Base-by-base conservation (phyloP, 1,284 basidiomycete species). In the Rhodotorula sp. region DNA sequence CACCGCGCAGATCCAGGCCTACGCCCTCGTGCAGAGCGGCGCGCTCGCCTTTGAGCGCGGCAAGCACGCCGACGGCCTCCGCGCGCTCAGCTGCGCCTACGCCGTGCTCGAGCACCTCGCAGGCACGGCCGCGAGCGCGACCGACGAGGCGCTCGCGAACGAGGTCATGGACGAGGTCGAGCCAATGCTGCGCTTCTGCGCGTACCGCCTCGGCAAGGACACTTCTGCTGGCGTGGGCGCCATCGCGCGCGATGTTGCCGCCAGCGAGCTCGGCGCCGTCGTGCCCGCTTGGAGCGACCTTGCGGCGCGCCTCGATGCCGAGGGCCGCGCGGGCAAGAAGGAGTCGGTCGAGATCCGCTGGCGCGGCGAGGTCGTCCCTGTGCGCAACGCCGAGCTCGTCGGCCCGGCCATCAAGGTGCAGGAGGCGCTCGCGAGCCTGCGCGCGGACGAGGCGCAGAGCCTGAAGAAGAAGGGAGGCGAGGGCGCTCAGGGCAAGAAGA, bases 331-430 rank as follows among this genome's bases (percentile, higher is more conserved):
- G n/a, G 84, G 82, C 50, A 85, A 84, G 78, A 86, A 85, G 76
- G 87, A 84, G 77, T 81, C 92, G 56, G 82, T 84, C 66, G 84
- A 87, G 66, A 82, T 96, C 60, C 78, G 85, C 8, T 98, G 94
- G 91, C 91, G 93, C 71, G 91, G 88, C 16, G 86, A 90, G 77
- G 87, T 88, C 5, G 88, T 98, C 13, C 92, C 93, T 23, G 86
- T 97, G 59, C 87, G 94, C 66, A 93, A 90, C 77, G 92, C 93
- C 0, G 94, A 99, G 82, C 84, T 99, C 62, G 93, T 97, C 62
- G 91, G 91, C 78, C 91, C 91, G 25, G 84, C 97, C 72, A 82
- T 92, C 70, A 90, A 88, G 77, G 91, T 96, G 7, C 91, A 94
- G 78, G 87, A 89, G 19, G 92, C 90, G 4, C 87, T 94, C 77